Percentiles rank a stretch among this genome's conserved stretches.
Evolutionary conservation across 2,329 filamentous ascomycete genomes (phyloP).

Genomic region (Pyrenophora graminea): DNA sequence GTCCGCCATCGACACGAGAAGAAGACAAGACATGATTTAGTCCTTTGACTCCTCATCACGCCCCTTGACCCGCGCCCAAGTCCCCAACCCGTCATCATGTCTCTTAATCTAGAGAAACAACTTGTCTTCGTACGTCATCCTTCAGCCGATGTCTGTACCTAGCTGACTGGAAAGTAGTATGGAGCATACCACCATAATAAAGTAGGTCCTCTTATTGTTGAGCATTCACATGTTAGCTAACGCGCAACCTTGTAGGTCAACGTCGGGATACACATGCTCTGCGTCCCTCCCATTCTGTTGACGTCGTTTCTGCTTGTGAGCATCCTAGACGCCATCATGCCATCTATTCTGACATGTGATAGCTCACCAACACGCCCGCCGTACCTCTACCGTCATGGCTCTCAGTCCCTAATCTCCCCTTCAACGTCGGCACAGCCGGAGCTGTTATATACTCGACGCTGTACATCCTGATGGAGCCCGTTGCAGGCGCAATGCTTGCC

Average conservation of each 20-base stretch:
- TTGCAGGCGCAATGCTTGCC: slow-evolving; percentile 79
- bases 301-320: slow-evolving; percentile 73
- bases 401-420: slow-evolving; percentile 60
- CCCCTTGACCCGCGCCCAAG: slow-evolving; percentile 32
- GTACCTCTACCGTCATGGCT: slow-evolving; percentile 60
- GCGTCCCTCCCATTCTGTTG: slow-evolving; percentile 75
- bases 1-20: slow-evolving; percentile 1
- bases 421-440: slow-evolving; percentile 63
- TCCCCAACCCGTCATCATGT: slow-evolving; percentile 49
- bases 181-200: slow-evolving; percentile 80
- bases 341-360: slow-evolving; percentile 12
- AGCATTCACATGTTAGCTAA: slow-evolving; percentile 28
- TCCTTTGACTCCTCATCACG: slow-evolving; percentile 19
- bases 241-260: slow-evolving; percentile 61
- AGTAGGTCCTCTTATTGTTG: slow-evolving; percentile 47
- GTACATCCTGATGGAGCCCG: slow-evolving; percentile 91
- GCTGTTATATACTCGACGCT: slow-evolving; percentile 71
- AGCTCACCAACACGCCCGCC: slow-evolving; percentile 63
- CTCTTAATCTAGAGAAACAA: slow-evolving; percentile 78
- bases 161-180: slow-evolving; percentile 61
- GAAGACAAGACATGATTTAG: slow-evolving; percentile 35
- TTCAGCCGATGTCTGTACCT: slow-evolving; percentile 1
- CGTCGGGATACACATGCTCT: slow-evolving; percentile 76
- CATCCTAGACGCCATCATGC: slow-evolving; percentile 6
- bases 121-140: slow-evolving; percentile 72